Evolutionary conservation across 768 basidiomycete genomes (phyloP).

Genomic region (Pleurotus pulmonarius): DNA sequence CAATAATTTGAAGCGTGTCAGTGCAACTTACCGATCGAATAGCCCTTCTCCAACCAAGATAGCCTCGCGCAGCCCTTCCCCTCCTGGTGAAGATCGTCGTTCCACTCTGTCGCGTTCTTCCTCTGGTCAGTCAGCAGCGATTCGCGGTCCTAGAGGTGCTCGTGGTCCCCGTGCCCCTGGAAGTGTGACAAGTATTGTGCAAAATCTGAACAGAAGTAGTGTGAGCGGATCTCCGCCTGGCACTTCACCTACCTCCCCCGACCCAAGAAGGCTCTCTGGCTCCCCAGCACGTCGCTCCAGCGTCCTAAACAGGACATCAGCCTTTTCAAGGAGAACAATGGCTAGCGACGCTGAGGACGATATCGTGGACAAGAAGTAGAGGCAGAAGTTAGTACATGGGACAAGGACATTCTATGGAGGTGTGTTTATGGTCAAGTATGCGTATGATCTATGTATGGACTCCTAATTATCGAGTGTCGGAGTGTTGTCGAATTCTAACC

Average conservation of each 20-base stretch:
- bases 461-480: neutral
- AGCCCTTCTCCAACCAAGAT: slow-evolving; percentile 31
- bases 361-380: slow-evolving; percentile 36
- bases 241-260: slow-evolving; percentile 28
- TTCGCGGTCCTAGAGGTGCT: slow-evolving; percentile 36
- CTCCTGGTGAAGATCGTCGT: slow-evolving; percentile 24
- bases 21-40: slow-evolving; percentile 27
- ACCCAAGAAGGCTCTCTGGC: slow-evolving; percentile 46
- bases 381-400: neutral
- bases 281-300: slow-evolving; percentile 42
- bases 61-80: slow-evolving; percentile 42
- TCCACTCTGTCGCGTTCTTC: slow-evolving; percentile 16
- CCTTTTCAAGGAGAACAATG: slow-evolving; percentile 72
- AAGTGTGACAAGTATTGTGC: slow-evolving; percentile 52
- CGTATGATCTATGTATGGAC: neutral
- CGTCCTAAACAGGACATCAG: slow-evolving; percentile 45
- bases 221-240: slow-evolving; percentile 29
- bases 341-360: slow-evolving; percentile 83
- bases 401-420: neutral
- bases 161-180: slow-evolving; percentile 42
- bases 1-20: slow-evolving; percentile 14
- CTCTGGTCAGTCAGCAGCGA: slow-evolving; percentile 17
- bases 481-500: neutral
- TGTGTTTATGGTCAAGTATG: neutral
- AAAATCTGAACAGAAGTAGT: slow-evolving; percentile 52